A percentile compares a stretch with the other conserved stretches of the same genome.
Evolutionary conservation across 805 yeast species (phyloP).

Genomic region (Ogataea dorogensis): DNA sequence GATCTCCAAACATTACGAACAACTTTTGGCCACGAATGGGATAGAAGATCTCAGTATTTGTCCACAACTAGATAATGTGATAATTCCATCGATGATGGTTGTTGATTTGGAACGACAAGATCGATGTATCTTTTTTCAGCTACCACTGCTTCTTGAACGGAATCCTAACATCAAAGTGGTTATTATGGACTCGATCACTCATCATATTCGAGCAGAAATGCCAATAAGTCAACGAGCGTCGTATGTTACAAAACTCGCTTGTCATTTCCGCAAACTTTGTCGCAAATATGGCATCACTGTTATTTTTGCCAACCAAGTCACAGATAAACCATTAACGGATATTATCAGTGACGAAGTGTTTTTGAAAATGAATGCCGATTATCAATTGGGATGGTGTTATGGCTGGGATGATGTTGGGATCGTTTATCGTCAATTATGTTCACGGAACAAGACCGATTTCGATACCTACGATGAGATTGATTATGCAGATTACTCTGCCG

Average conservation of each 20-base stretch:
- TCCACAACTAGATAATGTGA: constrained; percentile 36
- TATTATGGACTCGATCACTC: constrained; percentile 80
- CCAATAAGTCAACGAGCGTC: constrained; percentile 42
- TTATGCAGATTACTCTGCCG: constrained; percentile 8
- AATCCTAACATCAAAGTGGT: constrained; percentile 49
- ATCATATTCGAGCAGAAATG: constrained; percentile 68
- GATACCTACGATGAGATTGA: constrained; percentile 24
- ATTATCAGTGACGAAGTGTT: constrained; percentile 30
- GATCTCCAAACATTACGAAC: constrained; percentile 33
- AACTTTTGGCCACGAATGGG: constrained; percentile 36
- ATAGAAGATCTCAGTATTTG: constrained; percentile 25
- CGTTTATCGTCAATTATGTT: constrained; percentile 30
- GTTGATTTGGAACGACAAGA: constrained; percentile 69
- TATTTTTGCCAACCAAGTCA: constrained; percentile 76
- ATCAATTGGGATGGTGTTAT: constrained; percentile 67
- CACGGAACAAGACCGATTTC: constrained; percentile 19
- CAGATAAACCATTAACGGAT: constrained; percentile 51
- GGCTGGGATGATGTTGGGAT: constrained; percentile 63
- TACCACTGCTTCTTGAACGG: constrained; percentile 54
- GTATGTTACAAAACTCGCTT: constrained; percentile 44
- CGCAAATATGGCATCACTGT: constrained; percentile 51
- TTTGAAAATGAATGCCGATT: constrained; percentile 47
- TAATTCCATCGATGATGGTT: constrained; percentile 30
- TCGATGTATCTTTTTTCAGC: constrained; percentile 65
- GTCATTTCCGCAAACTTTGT: constrained; percentile 50